Base-by-base conservation (phyloP, 495 filamentous ascomycete genomes). In the Talaromyces borbonicus region DNA sequence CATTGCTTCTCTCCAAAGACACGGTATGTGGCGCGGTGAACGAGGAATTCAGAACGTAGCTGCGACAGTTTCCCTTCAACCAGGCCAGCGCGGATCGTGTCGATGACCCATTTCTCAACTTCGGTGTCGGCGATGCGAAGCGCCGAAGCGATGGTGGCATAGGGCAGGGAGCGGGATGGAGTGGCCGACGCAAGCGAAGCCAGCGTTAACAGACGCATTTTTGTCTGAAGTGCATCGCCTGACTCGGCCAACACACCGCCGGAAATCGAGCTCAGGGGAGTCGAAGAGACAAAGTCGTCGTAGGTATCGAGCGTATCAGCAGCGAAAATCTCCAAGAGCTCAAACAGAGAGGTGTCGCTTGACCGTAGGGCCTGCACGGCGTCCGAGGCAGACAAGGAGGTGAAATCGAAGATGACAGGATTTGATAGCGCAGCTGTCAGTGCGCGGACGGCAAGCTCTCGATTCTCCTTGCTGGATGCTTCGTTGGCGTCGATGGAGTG, bases 1-100 rank as follows among this genome's bases (percentile, higher is more conserved):
- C 93, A 99, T 69, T 99, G 92, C 73, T 90, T 93, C 77, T 95
- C 85, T 48, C 87, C 87, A 56, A 99, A 97, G 20, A 95, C 90
- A 23, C 92, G 78, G 74, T 96, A 95, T 46, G 87, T 93, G 51
- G 85, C 86, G 49, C 88, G 77, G 69, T 99, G 92, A 33, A 99
- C 85, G 11, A 95, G 71, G 75, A 99, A 97, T 22, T 87, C 83
- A 58, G 87, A 79, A 51, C 86, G 86, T 55, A 87, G 75, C 69
- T 99, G 92, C 18, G 81, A 86, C 41, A 99, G 75, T 64, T 92
- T 90, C 50, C 92, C 92, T 69, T 98, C 92, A 42, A 97, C 84
- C 15, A 98, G 80, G 26, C 86, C 85, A 31, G 89, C 87, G 31
- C 93, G 85, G 65, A 98, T 95, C 40, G 90, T 87, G 63, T 98